Conservation (phyloP, 768 basidiomycete genomes). For the Symmetrospora coprosmae region DNA sequence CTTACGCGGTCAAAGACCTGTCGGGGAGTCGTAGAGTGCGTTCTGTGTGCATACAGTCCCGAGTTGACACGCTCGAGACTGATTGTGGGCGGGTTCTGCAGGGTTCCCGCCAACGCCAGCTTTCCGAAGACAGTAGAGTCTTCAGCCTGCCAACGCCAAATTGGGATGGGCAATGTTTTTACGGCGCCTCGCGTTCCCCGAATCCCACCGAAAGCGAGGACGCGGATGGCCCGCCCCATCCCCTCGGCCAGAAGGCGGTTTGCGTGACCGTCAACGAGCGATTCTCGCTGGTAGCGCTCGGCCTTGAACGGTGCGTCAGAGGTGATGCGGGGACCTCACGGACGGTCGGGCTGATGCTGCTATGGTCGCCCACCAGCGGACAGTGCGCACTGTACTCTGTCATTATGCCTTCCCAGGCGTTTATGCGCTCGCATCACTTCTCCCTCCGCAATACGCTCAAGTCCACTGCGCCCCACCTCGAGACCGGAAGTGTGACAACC, state of each 20-base stretch:
- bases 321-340: too few relatives aligned
- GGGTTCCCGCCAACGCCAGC: neutral
- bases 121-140: neutral
- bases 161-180: slow-evolving; percentile 24
- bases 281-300: slow-evolving; percentile 17
- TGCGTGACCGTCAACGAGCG: slow-evolving; percentile 3
- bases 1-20: slow-evolving; percentile 27
- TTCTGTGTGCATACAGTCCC: too few relatives aligned
- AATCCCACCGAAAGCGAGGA: neutral
- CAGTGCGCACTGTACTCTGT: slow-evolving; percentile 24
- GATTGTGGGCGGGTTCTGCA: too few relatives aligned
- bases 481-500: slow-evolving; percentile 15
- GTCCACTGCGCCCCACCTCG: slow-evolving; percentile 26
- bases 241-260: neutral
- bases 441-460: slow-evolving; percentile 27
- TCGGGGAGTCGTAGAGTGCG: neutral
- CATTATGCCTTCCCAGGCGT: slow-evolving; percentile 15
- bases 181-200: neutral
- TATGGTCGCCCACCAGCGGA: neutral
- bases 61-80: too few relatives aligned
- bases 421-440: slow-evolving; percentile 26
- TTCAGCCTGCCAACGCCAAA: neutral
- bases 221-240: neutral
- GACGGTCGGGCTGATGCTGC: neutral
- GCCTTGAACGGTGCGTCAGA: neutral